Conservation (phyloP, 495 filamentous ascomycete species). For the Lophium mytilinum region DNA sequence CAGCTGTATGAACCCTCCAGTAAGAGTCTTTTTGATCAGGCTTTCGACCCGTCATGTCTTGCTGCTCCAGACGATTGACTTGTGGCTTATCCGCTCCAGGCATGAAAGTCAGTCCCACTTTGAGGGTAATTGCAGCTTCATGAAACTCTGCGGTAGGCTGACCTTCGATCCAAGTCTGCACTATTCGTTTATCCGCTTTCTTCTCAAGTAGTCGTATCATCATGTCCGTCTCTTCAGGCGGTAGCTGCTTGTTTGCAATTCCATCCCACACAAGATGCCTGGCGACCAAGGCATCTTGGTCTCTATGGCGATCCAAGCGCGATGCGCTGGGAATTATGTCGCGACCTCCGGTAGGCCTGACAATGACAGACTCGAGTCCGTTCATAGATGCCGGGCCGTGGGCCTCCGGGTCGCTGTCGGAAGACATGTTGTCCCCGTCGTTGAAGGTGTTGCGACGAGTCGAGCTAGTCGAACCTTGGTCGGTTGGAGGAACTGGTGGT, state of each 20-base stretch:
- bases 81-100: slow-evolving; percentile 31
- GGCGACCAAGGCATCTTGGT: too few relatives aligned
- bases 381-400: too few relatives aligned
- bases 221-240: too few relatives aligned
- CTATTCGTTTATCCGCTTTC: slow-evolving; percentile 1
- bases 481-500: not conserved
- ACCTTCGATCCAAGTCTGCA: slow-evolving; percentile 3
- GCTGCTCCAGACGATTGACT: slow-evolving; percentile 29
- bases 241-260: too few relatives aligned
- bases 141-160: slow-evolving; percentile 28
- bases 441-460: not conserved
- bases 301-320: too few relatives aligned
- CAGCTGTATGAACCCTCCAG: slow-evolving; percentile 34
- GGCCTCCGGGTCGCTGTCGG: not conserved
- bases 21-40: slow-evolving; percentile 29
- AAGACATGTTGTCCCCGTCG: slow-evolving; percentile 2
- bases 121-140: slow-evolving; percentile 22
- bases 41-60: slow-evolving; percentile 19
- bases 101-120: slow-evolving; percentile 29
- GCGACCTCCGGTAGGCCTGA: too few relatives aligned
- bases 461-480: not conserved
- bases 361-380: too few relatives aligned
- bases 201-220: slow-evolving; percentile 4
- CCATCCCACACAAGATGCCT: too few relatives aligned
- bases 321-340: too few relatives aligned